Percentiles rank a stretch among this genome's conserved stretches.
Conservation (phyloP, 345 rosid species). For the Carallia brachiata region DNA sequence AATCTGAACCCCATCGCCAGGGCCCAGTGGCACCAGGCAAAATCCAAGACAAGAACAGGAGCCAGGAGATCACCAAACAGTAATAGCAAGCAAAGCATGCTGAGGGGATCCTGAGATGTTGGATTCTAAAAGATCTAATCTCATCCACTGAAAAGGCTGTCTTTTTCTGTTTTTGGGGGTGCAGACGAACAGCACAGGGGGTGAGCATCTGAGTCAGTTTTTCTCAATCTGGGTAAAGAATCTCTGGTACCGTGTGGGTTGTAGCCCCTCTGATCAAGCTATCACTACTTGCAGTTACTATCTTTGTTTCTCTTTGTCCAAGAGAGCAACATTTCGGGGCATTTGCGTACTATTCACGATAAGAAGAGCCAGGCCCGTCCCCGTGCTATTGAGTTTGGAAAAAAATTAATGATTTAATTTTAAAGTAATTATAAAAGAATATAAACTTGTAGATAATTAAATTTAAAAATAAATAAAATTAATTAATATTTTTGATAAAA, state of each 20-base stretch:
- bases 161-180: background rate
- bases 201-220: constrained; percentile 4
- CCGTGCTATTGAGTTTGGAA: background rate
- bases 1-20: too few species aligned
- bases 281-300: constrained; percentile 7
- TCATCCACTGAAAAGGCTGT: constrained; percentile 3
- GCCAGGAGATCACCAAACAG: background rate
- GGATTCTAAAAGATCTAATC: constrained; percentile 9
- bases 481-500: too few species aligned
- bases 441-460: too few species aligned
- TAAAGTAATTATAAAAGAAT: too few species aligned
- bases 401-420: too few species aligned
- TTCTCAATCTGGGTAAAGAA: background rate
- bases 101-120: background rate
- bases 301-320: background rate
- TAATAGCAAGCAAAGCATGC: background rate
- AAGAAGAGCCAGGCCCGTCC: background rate
- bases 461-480: too few species aligned
- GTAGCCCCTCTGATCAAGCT: background rate
- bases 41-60: background rate
- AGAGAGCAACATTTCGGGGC: background rate
- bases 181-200: background rate
- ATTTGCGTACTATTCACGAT: background rate
- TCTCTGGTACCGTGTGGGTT: constrained; percentile 14
- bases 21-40: too few species aligned